Conservation (phyloP, 345 rosid genomes). For the Gossypium sturtianum region DNA sequence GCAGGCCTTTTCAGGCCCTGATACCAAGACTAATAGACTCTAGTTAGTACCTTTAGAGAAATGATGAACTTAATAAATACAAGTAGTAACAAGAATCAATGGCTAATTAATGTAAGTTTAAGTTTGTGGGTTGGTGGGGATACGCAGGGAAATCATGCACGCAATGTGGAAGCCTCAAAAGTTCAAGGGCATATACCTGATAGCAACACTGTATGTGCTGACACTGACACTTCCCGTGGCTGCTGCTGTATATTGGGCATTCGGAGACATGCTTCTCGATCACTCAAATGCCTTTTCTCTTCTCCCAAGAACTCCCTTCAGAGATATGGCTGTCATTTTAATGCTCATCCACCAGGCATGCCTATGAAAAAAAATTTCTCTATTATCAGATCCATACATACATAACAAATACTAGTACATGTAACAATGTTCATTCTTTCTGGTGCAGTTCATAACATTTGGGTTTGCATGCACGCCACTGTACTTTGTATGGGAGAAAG, state of each 20-base stretch:
- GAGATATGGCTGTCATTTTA: conserved; percentile 87
- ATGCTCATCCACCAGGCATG: conserved; percentile 98
- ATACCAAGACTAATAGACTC: background rate
- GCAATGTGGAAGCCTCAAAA: conserved; percentile 99
- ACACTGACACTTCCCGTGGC: conserved; percentile 96
- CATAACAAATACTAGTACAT: background rate
- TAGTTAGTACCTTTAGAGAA: background rate
- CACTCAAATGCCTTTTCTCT: conserved; percentile 96
- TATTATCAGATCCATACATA: background rate
- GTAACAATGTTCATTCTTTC: background rate
- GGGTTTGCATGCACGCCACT: conserved; percentile 96
- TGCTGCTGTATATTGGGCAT: conserved; percentile 94
- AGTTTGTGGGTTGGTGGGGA: background rate
- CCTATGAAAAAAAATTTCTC: background rate
- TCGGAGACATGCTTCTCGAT: conserved; percentile 90
- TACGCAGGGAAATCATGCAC: conserved; percentile 88
- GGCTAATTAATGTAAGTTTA: background rate
- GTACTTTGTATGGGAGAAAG: conserved; percentile 99
- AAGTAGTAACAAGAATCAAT: background rate
- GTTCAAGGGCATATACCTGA: conserved; percentile 83
- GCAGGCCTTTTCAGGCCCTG: background rate
- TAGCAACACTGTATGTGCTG: conserved; percentile 82
- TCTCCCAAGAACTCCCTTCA: conserved; percentile 59
- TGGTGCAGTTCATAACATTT: conserved; percentile 77
- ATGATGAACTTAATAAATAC: background rate